Evolutionary conservation across 2,329 filamentous ascomycete species (phyloP), one percentile per base, ranked within the genome.

Genomic region (Colletotrichum costaricense): DNA sequence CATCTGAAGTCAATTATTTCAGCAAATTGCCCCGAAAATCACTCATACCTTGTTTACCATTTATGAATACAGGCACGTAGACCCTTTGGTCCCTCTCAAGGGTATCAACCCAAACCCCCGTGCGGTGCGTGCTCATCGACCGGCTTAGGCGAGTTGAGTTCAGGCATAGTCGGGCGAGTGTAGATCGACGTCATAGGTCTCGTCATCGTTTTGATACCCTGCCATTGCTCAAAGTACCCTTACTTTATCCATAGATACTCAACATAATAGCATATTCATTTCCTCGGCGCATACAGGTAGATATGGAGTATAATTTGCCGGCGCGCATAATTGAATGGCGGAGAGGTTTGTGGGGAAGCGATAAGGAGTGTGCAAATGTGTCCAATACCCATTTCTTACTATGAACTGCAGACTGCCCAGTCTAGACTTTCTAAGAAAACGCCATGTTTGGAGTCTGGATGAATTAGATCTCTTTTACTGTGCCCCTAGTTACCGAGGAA

Each of bases 161-260:
- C 42, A 35, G 67, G 59, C 66, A 64, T 14, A 57, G 49, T 46
- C 46, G 58, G 58, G 66, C 58, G 58, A 5, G 24, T 14, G 22
- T 38, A 52, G 16, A 19, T 30, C 67, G 67, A 70, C 59, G 67
- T 69, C 67, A 69, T 64, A 49, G 33, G 30, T 49, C 19, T 8
- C 42, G 42, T 38, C 49, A 42, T 42, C 22, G 24, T 28, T 33
- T 8, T 38, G 22, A 38, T 49, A 12, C 63, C 49, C 62, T 26
- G 22, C 52, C 33, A 38, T 33, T 52, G 14, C 22, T 33, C 38
- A 65, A 42, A 38, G n/a, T 38, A 4, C 46, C 46, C n/a, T 24
- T 35, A 5, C 9, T 38, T n/a, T 38, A 49, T 49, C 19, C 35
- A 11, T 11, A 33, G 30, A 26, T 54, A 4, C n/a, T 54, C 12